Evolutionary conservation across 106 monocot species (phyloP).

Genomic region (Alisma plantagoaquatica): DNA sequence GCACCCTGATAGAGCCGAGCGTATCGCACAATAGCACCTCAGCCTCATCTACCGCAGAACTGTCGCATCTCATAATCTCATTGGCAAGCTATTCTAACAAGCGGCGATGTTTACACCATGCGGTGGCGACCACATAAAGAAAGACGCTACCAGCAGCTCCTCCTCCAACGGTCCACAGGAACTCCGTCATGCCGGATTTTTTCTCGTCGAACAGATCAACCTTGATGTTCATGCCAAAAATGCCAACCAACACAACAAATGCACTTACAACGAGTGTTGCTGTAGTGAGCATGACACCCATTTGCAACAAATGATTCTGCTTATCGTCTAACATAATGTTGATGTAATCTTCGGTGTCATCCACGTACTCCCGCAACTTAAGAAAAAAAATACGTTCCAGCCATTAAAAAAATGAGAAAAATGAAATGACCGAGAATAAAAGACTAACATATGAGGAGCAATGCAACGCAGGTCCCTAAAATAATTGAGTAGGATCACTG

Average conservation of each 20-base stretch:
- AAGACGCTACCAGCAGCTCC: constrained; percentile 34
- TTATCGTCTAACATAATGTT: constrained; percentile 84
- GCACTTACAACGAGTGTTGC: constrained; percentile 48
- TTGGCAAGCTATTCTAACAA: constrained; percentile 50
- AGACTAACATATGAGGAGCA: background rate
- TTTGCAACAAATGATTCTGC: too few relatives aligned
- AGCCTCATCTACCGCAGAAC: too few relatives aligned
- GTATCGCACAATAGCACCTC: too few relatives aligned
- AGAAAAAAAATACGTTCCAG: constrained; percentile 1
- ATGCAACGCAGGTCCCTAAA: too few relatives aligned
- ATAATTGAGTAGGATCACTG: too few relatives aligned
- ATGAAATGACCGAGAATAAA: background rate
- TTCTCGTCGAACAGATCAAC: constrained; percentile 37
- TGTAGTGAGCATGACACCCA: constrained; percentile 62
- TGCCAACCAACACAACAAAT: constrained; percentile 32
- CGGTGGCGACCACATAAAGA: constrained; percentile 29
- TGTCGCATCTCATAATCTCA: too few relatives aligned
- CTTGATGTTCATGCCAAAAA: constrained; percentile 72
- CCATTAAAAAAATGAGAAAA: background rate
- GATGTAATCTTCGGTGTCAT: constrained; percentile 83
- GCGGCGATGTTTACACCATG: constrained; percentile 44
- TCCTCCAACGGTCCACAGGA: constrained; percentile 46
- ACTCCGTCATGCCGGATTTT: constrained; percentile 26
- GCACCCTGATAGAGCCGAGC: too few relatives aligned
- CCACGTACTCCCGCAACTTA: constrained; percentile 74